phyloP scores from a whole-genome alignment of 1,284 basidiomycete genomes.

The Lentinus polychrous region DNA sequence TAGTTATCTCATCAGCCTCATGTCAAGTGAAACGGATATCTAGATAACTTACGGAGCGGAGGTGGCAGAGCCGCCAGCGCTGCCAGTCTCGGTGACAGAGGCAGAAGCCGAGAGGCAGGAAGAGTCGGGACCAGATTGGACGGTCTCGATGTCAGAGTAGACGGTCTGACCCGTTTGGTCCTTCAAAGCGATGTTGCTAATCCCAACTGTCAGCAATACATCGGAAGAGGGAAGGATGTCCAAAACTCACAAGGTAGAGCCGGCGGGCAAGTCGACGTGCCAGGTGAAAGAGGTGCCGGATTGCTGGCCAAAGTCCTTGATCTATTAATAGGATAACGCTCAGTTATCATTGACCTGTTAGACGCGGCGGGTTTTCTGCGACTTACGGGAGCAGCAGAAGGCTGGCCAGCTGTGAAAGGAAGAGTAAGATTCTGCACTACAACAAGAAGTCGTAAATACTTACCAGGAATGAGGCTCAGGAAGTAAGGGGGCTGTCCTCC shows the following conservation, averaged over 20 bases:
- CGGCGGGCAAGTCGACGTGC: conserved; percentile 46
- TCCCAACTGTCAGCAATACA: not conserved
- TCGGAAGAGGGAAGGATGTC: not conserved
- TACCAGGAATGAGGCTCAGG: conserved; percentile 60
- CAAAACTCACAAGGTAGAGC: conserved; percentile 48
- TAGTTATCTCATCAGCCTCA: not conserved
- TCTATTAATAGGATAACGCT: conserved; percentile 31
- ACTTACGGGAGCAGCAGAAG: conserved; percentile 46
- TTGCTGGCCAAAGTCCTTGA: conserved; percentile 48
- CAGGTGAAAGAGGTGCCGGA: conserved; percentile 48
- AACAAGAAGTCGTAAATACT: conserved; percentile 10
- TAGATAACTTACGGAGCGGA: conserved; percentile 1
- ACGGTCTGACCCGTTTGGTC: conserved; percentile 51
- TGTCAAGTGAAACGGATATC: not conserved
- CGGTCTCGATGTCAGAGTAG: conserved; percentile 50
- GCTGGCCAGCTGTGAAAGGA: conserved; percentile 42
- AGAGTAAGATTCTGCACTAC: not conserved
- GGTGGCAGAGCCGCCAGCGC: conserved; percentile 12
- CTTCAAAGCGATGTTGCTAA: conserved; percentile 46
- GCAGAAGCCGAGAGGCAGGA: conserved; percentile 23
- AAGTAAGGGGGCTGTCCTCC: conserved; percentile 58
- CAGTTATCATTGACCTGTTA: not conserved
- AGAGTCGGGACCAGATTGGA: conserved; percentile 36
- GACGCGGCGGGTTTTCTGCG: not conserved
- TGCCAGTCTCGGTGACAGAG: conserved; percentile 12